Evolutionary conservation across 768 basidiomycete species (phyloP), one percentile per base, ranked within the genome.

Genomic region (Kwoniella dejecticola): DNA sequence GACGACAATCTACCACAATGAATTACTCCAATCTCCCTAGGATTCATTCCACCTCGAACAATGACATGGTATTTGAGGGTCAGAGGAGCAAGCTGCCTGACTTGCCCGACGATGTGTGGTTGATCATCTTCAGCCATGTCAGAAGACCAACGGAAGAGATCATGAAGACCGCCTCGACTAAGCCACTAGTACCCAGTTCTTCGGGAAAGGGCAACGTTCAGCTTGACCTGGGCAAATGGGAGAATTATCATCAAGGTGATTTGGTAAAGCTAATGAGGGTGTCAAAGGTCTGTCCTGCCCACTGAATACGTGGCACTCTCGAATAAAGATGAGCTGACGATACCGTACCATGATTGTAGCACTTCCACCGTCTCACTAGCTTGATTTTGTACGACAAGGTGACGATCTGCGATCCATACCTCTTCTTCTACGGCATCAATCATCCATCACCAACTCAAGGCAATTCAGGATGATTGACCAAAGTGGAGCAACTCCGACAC

Each of bases 381-480:
- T 4, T 17, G 12, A 8, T 40, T 13, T 38, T 53, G 4, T 53
- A 53, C 36, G 11, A 24, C 10, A 10, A 53, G 2, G 36, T 24
- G 13, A 17, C 21, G 36, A 27, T 30, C 36, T 19, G 19, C 38
- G 38, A 53, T 17, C 40, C 40, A 7, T 23, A 38, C 19, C 15
- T 11, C 8, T 41, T 53, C 52, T 42, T 53, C 52, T 53, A 40
- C 38, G 52, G 52, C 19, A 50, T 50, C 48, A 24, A 53, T 29
- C 12, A 24, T 19, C 29, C 38, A 21, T 29, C 52, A 13, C 19
- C 52, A 36, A 36, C 33, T n/a, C n/a, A n/a, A n/a, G n/a, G n/a
- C n/a, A n/a, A n/a, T n/a, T n/a, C n/a, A n/a, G n/a, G n/a, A n/a
- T 7, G 33, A 36, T 36, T 36, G 15, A 7, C 33, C 15, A 36